Percentiles rank a stretch among this genome's conserved stretches.
Evolutionary conservation across 148 eudicot species (phyloP).

Genomic region (Persicaria tinctoria): DNA sequence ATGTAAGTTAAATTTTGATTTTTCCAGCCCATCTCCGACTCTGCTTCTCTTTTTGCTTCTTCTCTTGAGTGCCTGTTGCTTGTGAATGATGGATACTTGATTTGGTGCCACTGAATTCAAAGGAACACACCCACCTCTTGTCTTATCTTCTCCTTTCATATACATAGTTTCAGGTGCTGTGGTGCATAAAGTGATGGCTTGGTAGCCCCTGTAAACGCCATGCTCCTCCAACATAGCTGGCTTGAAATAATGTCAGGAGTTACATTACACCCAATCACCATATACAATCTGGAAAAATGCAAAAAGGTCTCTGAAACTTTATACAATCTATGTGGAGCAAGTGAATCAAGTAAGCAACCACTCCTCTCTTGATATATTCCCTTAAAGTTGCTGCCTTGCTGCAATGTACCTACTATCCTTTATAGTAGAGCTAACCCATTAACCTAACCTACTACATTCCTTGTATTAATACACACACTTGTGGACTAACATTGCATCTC

Average conservation of each 20-base stretch:
- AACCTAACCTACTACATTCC: background rate
- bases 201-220: background rate
- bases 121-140: background rate
- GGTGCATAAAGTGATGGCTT: background rate
- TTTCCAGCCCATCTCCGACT: background rate
- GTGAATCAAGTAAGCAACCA: constrained; percentile 5
- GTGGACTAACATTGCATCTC: background rate
- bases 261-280: background rate
- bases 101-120: background rate
- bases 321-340: constrained; percentile 7
- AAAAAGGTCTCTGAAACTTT: background rate
- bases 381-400: background rate
- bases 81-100: background rate
- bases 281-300: background rate
- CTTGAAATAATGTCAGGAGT: background rate
- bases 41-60: background rate
- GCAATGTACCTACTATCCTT: background rate
- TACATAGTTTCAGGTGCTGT: background rate
- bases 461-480: constrained; percentile 7
- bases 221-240: background rate
- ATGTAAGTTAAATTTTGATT: background rate
- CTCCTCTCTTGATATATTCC: constrained; percentile 10
- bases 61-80: background rate
- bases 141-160: background rate
- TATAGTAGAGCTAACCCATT: constrained; percentile 21